A percentile compares a stretch with the other conserved stretches of the same genome.
Conservation (phyloP, 345 rosid genomes). For the Pugionium dolabratum region DNA sequence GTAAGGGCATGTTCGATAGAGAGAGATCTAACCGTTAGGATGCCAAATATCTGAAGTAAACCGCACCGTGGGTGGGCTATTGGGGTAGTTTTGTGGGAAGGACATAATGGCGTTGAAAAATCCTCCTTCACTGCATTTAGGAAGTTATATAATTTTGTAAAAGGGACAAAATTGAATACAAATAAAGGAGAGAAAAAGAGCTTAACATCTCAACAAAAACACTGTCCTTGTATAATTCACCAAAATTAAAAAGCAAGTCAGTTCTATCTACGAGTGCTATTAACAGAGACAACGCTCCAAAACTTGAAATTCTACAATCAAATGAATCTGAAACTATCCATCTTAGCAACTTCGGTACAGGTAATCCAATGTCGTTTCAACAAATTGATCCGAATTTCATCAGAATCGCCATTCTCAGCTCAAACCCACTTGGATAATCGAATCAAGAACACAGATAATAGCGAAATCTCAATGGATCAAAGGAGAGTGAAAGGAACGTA, state of each 20-base stretch:
- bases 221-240: too few relatives aligned
- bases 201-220: too few relatives aligned
- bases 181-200: too few relatives aligned
- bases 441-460: background rate
- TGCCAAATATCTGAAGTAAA: constrained; percentile 97
- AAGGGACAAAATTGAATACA: too few relatives aligned
- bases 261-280: too few relatives aligned
- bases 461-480: constrained; percentile 42
- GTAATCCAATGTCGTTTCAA: constrained; percentile 6
- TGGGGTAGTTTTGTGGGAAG: constrained; percentile 89
- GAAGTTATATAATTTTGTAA: background rate
- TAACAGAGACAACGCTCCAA: too few relatives aligned
- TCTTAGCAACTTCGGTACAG: background rate
- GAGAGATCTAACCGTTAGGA: constrained; percentile 70
- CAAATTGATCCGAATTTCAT: constrained; percentile 16
- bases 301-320: too few relatives aligned
- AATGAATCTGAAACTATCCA: too few relatives aligned
- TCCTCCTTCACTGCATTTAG: constrained; percentile 80
- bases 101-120: constrained; percentile 92
- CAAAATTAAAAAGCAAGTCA: too few relatives aligned
- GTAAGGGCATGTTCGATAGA: background rate
- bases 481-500: constrained; percentile 33
- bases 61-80: constrained; percentile 86
- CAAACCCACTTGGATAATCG: constrained; percentile 14
- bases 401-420: background rate